These are phyloP conservation scores for Aspergillus puulaauensis DNA, from an alignment of 2,329 filamentous ascomycete genomes.

Conservation along the genomic window DNA sequence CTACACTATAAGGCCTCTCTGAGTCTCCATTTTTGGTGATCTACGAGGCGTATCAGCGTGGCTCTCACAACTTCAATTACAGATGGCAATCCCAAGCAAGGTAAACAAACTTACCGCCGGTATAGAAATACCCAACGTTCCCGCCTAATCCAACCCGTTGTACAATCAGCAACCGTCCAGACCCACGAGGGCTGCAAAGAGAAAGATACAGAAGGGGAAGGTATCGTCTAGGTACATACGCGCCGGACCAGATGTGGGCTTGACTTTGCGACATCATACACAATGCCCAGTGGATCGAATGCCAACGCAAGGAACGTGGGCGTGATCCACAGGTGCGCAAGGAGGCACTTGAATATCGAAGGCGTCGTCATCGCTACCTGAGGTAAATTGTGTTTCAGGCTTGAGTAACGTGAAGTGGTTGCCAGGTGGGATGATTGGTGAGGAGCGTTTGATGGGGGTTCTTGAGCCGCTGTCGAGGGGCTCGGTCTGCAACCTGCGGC, in stretches of 20 bases:
- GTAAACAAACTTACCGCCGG: slow-evolving; percentile 10
- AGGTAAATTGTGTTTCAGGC: neutral
- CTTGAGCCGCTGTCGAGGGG: neutral
- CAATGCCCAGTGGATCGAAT: slow-evolving; percentile 3
- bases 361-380: neutral
- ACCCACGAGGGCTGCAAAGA: neutral
- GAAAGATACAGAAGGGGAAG: neutral
- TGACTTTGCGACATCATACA: neutral
- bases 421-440: neutral
- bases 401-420: neutral
- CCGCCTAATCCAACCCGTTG: slow-evolving; percentile 2
- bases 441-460: neutral
- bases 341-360: neutral
- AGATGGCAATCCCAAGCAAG: neutral
- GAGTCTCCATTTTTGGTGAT: slow-evolving; percentile 20
- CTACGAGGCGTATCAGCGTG: slow-evolving; percentile 2
- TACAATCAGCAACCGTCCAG: neutral
- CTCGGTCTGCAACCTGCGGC: neutral
- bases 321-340: slow-evolving; percentile 4
- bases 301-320: neutral
- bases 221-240: neutral
- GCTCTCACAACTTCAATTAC: neutral
- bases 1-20: slow-evolving; percentile 22
- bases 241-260: neutral
- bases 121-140: slow-evolving; percentile 8